A percentile compares a stretch with the other conserved stretches of the same genome.
These are phyloP conservation scores for Geotrichum armillariae DNA, from an alignment of 1,139 yeast species.

Conservation along the genomic window DNA sequence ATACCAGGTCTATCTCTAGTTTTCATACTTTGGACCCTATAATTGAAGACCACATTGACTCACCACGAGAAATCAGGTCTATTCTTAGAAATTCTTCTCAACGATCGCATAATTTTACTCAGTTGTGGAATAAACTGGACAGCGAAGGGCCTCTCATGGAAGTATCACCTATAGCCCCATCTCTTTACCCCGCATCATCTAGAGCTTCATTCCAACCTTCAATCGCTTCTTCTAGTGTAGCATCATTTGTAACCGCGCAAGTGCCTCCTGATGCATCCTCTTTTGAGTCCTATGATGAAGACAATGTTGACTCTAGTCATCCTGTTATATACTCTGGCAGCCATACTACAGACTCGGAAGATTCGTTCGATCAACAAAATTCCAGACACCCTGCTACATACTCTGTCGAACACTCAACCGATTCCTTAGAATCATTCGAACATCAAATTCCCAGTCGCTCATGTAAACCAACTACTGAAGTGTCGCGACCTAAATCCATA, in stretches of 20 bases:
- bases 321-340: not conserved
- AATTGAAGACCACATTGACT: not conserved
- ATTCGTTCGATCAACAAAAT: not conserved
- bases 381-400: not conserved
- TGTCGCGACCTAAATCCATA: not conserved
- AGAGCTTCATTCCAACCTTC: not conserved
- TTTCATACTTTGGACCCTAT: not conserved
- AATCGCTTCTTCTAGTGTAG: conserved; percentile 1
- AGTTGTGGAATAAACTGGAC: not conserved
- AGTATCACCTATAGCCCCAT: not conserved
- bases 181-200: not conserved
- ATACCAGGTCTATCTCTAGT: not conserved
- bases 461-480: not conserved
- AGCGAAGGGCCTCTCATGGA: not conserved
- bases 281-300: not conserved
- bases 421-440: conserved; percentile 1
- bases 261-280: not conserved
- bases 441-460: not conserved
- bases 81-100: not conserved
- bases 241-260: conserved; percentile 21
- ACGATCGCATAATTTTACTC: not conserved
- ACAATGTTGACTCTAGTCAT: not conserved
- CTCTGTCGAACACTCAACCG: not conserved
- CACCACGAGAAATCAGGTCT: not conserved
- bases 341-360: not conserved